phyloP scores from a whole-genome alignment of 2,329 filamentous ascomycete species.

The Aspergillus sp. region DNA sequence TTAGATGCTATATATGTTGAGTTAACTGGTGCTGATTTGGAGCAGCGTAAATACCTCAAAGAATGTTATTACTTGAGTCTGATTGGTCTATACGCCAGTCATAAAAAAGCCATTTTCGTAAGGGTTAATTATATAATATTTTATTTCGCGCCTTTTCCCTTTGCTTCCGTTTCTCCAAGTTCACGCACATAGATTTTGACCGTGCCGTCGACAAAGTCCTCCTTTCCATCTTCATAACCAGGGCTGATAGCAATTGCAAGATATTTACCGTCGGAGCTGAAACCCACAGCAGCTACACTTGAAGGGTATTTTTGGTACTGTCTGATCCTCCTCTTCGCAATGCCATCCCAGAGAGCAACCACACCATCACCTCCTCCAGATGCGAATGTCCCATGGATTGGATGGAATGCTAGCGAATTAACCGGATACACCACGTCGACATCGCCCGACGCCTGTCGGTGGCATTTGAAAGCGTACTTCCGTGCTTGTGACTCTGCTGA shows the following conservation, averaged over 20 bases:
- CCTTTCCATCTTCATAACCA: slow-evolving; percentile 83
- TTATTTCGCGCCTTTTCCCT: slow-evolving; percentile 74
- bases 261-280: slow-evolving; percentile 73
- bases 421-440: slow-evolving; percentile 88
- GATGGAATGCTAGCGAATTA: slow-evolving; percentile 86
- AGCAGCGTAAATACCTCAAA: slow-evolving; percentile 5
- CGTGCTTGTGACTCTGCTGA: slow-evolving; percentile 80
- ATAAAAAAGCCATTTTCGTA: slow-evolving; percentile 13
- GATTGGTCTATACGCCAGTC: slow-evolving; percentile 11
- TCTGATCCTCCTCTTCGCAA: slow-evolving; percentile 83
- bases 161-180: slow-evolving; percentile 82
- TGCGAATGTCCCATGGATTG: slow-evolving; percentile 78
- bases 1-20: slow-evolving; percentile 16
- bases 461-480: slow-evolving; percentile 99
- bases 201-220: slow-evolving; percentile 70
- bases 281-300: slow-evolving; percentile 74
- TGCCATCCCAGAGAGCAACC: slow-evolving; percentile 90
- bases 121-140: slow-evolving; percentile 3
- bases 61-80: not conserved
- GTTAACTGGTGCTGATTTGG: slow-evolving; percentile 4
- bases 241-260: slow-evolving; percentile 80
- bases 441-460: slow-evolving; percentile 70
- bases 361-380: slow-evolving; percentile 87
- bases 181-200: slow-evolving; percentile 79
- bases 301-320: slow-evolving; percentile 84